Evolutionary conservation across 345 rosid genomes (phyloP).

Genomic region (Linum usitatissimum): DNA sequence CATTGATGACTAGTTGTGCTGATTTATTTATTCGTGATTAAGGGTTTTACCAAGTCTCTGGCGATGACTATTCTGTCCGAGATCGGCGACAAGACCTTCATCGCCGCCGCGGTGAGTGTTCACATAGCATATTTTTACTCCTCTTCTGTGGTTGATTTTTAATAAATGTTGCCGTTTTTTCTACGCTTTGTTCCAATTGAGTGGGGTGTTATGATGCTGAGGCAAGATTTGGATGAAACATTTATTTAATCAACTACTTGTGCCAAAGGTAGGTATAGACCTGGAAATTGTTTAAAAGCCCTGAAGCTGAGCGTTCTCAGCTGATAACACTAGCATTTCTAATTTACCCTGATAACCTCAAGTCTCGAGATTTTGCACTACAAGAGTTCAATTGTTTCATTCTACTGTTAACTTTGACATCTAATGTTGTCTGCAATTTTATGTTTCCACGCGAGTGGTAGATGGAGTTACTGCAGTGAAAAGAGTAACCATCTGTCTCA

Average conservation of each 20-base stretch:
- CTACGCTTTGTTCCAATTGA: neutral
- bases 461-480: neutral
- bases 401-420: no score
- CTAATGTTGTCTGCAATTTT: neutral
- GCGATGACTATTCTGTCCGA: constrained; percentile 95
- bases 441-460: neutral
- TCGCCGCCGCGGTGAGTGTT: constrained; percentile 87
- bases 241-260: neutral
- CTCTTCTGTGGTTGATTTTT: neutral
- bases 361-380: no score
- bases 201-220: neutral
- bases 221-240: neutral
- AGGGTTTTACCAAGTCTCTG: constrained; percentile 94
- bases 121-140: neutral
- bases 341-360: no score
- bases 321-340: no score
- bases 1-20: neutral
- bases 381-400: no score
- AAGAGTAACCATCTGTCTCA: neutral
- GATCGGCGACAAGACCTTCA: constrained; percentile 97
- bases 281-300: no score
- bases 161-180: neutral
- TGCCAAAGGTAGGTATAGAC: neutral
- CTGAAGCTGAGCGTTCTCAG: no score
- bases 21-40: no score